phyloP scores from a whole-genome alignment of 2,329 filamentous ascomycete genomes.

The Aspergillus nomiae region DNA sequence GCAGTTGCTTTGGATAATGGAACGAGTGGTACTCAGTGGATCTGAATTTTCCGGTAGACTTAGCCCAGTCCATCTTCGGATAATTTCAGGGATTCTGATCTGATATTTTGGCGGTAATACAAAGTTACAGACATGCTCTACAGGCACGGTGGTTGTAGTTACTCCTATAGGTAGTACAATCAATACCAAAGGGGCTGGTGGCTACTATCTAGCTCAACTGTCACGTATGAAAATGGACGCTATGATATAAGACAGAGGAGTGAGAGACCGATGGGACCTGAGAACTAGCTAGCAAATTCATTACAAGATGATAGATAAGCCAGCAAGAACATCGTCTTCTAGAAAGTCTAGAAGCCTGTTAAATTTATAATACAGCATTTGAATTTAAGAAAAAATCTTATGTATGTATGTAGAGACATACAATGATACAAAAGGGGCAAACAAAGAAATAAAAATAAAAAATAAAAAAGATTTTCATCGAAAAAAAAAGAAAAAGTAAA shows the following conservation, averaged over 20 bases:
- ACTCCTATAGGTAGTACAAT: background rate
- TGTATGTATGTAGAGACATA: background rate
- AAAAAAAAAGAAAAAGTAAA: background rate
- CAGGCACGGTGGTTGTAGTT: background rate
- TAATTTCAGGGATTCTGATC: background rate
- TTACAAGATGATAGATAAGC: background rate
- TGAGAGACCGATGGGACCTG: background rate
- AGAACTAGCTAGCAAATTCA: background rate
- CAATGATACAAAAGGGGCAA: background rate
- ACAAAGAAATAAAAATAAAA: background rate
- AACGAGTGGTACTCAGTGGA: background rate
- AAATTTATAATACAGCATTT: background rate
- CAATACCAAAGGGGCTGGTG: background rate
- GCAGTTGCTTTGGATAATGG: background rate
- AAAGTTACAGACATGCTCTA: background rate
- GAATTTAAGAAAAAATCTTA: background rate
- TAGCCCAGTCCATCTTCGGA: background rate
- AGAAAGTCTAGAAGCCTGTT: background rate
- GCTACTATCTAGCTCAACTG: background rate
- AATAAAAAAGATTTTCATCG: background rate
- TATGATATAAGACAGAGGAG: background rate
- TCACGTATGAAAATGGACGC: background rate
- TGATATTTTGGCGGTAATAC: background rate
- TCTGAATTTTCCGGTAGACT: background rate
- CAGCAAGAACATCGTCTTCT: background rate